Conservation (phyloP, 768 basidiomycete genomes). For the Suillus americanus region DNA sequence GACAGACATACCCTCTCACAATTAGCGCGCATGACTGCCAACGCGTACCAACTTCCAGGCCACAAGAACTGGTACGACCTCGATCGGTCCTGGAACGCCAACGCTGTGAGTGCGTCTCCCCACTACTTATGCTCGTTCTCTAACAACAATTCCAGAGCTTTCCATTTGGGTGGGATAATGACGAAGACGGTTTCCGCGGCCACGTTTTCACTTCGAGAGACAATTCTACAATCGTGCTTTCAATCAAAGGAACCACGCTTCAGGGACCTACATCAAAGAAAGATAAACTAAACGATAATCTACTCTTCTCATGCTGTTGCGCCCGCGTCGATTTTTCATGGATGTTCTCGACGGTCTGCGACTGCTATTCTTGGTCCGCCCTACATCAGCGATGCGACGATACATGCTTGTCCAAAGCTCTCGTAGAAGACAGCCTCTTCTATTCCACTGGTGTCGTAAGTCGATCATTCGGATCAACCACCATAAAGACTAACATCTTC, state of each 20-base stretch:
- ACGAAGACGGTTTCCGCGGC: constrained; percentile 78
- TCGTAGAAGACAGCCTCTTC: constrained; percentile 89
- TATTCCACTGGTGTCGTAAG: constrained; percentile 85
- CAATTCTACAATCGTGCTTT: constrained; percentile 81
- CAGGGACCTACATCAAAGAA: constrained; percentile 84
- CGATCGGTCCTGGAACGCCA: constrained; percentile 67
- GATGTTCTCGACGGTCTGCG: constrained; percentile 82
- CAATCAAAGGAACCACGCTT: constrained; percentile 89
- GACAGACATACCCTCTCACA: constrained; percentile 79
- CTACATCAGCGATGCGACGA: constrained; percentile 73
- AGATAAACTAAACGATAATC: constrained; percentile 92
- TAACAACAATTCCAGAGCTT: constrained; percentile 53
- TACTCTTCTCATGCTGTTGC: constrained; percentile 92
- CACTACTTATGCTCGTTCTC: neutral
- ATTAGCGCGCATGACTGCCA: constrained; percentile 84
- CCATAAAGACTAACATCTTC: neutral
- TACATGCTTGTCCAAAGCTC: constrained; percentile 78
- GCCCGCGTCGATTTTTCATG: constrained; percentile 87
- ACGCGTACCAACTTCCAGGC: constrained; percentile 81
- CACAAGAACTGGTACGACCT: constrained; percentile 80
- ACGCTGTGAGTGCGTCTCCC: constrained; percentile 33
- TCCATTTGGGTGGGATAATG: constrained; percentile 75
- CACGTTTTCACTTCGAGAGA: constrained; percentile 81
- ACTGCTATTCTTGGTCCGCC: constrained; percentile 61
- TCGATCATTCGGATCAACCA: constrained; percentile 10